These are phyloP conservation scores for Collariella sp. DNA, from an alignment of 495 filamentous ascomycete genomes.

Conservation along the genomic window DNA sequence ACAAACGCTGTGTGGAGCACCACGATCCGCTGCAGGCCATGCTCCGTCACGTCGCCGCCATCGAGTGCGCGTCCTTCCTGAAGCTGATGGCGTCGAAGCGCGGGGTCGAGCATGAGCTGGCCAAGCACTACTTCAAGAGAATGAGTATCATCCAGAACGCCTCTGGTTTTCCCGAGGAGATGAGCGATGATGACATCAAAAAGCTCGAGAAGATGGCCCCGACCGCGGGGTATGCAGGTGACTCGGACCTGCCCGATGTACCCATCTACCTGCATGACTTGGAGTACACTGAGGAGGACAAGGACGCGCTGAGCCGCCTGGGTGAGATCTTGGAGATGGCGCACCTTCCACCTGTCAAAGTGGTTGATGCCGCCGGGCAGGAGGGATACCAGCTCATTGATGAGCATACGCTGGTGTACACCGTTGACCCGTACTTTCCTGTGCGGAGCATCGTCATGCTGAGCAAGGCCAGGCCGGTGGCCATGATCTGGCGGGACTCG, in stretches of 20 bases:
- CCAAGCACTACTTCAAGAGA: constrained; percentile 1
- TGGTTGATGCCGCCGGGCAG: neutral
- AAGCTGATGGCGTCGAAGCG: neutral
- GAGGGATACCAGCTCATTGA: neutral
- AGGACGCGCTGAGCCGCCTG: neutral
- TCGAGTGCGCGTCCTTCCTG: constrained; percentile 1
- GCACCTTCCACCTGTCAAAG: neutral
- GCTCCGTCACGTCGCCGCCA: constrained; percentile 9
- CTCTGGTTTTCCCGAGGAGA: neutral
- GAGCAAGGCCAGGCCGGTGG: neutral
- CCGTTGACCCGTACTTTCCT: neutral
- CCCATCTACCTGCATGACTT: neutral
- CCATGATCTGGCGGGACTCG: constrained; percentile 5
- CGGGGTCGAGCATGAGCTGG: neutral
- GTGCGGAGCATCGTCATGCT: neutral
- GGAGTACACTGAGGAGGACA: constrained; percentile 1
- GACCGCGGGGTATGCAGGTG: neutral
- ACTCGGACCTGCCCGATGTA: neutral
- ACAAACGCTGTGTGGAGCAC: neutral
- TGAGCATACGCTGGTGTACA: constrained; percentile 6
- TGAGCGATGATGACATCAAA: neutral
- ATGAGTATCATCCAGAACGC: neutral
- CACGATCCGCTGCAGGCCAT: constrained; percentile 9
- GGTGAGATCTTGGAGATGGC: neutral
- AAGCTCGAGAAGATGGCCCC: neutral